A percentile compares a stretch with the other conserved stretches of the same genome.
Conservation (phyloP, 2,329 filamentous ascomycete species). For the Aureobasidium sp. region DNA sequence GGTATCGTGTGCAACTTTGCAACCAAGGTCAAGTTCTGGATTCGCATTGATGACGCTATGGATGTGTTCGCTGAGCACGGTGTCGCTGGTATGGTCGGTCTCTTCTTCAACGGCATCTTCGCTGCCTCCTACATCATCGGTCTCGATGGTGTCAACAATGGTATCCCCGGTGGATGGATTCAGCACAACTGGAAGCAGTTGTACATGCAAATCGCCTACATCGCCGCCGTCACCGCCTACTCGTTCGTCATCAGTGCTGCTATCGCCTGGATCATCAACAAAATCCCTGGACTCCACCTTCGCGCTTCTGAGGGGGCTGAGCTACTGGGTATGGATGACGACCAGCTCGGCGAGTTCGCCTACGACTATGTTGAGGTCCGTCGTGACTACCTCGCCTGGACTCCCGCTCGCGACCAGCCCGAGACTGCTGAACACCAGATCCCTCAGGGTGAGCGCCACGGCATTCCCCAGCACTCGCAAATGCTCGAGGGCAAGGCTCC, state of each 20-base stretch:
- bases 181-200: conserved; percentile 66
- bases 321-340: conserved; percentile 80
- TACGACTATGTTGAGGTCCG: conserved; percentile 88
- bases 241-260: conserved; percentile 64
- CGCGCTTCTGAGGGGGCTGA: conserved; percentile 75
- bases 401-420: conserved; percentile 61
- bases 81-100: conserved; percentile 72
- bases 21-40: conserved; percentile 70
- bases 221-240: conserved; percentile 57
- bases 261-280: conserved; percentile 66
- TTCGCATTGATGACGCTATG: conserved; percentile 77
- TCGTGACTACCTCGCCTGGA: conserved; percentile 82
- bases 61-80: conserved; percentile 89
- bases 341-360: conserved; percentile 82
- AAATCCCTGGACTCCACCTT: conserved; percentile 68
- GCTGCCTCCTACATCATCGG: conserved; percentile 62
- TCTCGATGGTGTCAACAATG: conserved; percentile 65
- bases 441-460: conserved; percentile 60
- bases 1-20: conserved; percentile 71
- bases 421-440: conserved; percentile 49
- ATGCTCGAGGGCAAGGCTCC: conserved; percentile 51
- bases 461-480: conserved; percentile 60
- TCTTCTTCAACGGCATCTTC: conserved; percentile 68
- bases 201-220: conserved; percentile 73
- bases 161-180: conserved; percentile 55